Conservation (phyloP, 164 flowering plant genomes). For the Santalum album region DNA sequence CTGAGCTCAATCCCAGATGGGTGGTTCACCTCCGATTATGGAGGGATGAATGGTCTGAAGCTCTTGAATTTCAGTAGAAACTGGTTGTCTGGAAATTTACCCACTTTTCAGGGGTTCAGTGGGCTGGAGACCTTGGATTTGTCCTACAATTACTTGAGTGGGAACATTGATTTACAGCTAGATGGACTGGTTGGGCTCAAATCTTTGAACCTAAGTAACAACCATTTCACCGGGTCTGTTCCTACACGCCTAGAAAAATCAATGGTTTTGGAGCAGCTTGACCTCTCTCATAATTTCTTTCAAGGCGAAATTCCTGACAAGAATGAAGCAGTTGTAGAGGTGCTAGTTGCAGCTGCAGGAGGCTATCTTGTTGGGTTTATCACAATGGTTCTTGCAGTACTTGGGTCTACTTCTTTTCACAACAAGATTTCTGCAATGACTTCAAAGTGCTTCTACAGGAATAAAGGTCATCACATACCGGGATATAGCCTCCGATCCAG, state of each 20-base stretch:
- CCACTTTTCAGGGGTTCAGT: conserved; percentile 37
- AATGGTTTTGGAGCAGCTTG: no score
- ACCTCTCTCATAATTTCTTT: no score
- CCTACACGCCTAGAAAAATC: no score
- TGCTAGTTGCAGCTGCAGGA: no score
- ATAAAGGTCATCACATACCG: conserved; percentile 33
- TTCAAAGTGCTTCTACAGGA: no score
- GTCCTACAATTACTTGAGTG: conserved; percentile 35
- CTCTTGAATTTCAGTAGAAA: conserved; percentile 46
- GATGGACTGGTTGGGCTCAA: conserved; percentile 32
- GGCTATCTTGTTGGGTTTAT: no score
- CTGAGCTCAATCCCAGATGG: conserved; percentile 29
- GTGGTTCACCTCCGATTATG: conserved; percentile 40
- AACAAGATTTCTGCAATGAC: no score
- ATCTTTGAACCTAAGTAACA: conserved; percentile 33
- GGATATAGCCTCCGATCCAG: conserved; percentile 36
- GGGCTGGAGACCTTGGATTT: conserved; percentile 47
- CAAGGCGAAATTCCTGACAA: no score
- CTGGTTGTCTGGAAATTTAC: conserved; percentile 28
- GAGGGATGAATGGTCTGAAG: conserved; percentile 28
- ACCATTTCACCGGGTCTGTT: no score
- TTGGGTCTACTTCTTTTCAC: no score
- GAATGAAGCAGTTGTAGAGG: no score
- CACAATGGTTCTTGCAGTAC: no score
- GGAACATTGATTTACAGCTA: conserved; percentile 34